Evolutionary conservation across 371 early-diverging fungal genomes (phyloP), one percentile per base, ranked within the genome.

Genomic region (Mortierella sp.): DNA sequence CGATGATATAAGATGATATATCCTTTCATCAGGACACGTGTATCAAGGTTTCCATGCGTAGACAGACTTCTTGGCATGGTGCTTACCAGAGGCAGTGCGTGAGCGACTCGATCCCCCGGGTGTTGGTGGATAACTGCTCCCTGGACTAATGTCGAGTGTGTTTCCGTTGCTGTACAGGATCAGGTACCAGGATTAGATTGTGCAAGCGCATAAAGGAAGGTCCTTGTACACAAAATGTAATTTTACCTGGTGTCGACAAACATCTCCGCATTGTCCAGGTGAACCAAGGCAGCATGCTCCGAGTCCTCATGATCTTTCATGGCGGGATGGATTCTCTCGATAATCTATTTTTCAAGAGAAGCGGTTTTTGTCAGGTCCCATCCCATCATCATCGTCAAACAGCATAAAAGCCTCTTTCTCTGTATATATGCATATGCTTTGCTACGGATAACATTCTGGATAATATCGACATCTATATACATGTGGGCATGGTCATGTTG

Each of bases 341-440:
- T 17, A 51, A 32, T 32, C 28, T 51, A 15, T 32, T 32, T 51
- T 34, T 32, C 21, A 6, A 32, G 17, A 32, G 32, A 34, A 6
- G 32, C 31, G 7, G n/a, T n/a, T n/a, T 51, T 21, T 51, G 7
- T 51, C 32, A 51, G 51, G 15, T 34, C 32, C 51, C 2, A 32
- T 5, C 6, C 34, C 51, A 51, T 51, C 34, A 31, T 51, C 32
- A 47, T 47, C 48, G n/a, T n/a, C n/a, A n/a, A n/a, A n/a, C n/a
- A n/a, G n/a, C n/a, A n/a, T n/a, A n/a, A n/a, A n/a, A n/a, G n/a
- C n/a, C n/a, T n/a, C n/a, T n/a, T n/a, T n/a, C n/a, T n/a, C n/a
- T n/a, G n/a, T n/a, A n/a, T n/a, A n/a, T n/a, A n/a, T n/a, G n/a
- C n/a, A n/a, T n/a, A n/a, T n/a, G n/a, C n/a, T n/a, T n/a, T n/a